phyloP scores from a whole-genome alignment of 805 yeast genomes.

The Candida pseudoglaebosa region DNA sequence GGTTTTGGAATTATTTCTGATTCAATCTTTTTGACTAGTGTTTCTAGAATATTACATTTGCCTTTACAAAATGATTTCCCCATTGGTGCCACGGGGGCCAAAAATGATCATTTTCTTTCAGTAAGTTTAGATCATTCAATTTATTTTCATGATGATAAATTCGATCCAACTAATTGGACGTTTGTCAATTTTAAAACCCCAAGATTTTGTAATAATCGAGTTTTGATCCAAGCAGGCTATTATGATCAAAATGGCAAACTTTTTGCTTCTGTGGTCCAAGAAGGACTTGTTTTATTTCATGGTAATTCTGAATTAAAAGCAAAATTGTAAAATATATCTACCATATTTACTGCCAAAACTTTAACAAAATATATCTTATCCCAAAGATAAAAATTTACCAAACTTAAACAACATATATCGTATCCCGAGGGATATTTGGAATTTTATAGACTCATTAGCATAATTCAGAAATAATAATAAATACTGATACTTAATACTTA shows the following conservation, averaged over 20 bases:
- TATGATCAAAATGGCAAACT: conserved; percentile 25
- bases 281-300: conserved; percentile 26
- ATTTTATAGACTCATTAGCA: no score
- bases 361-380: no score
- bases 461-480: no score
- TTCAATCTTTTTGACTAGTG: conserved; percentile 27
- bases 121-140: conserved; percentile 33
- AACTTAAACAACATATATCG: no score
- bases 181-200: conserved; percentile 26
- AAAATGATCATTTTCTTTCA: conserved; percentile 24
- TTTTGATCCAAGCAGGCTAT: conserved; percentile 24
- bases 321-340: conserved; percentile 10
- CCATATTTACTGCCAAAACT: no score
- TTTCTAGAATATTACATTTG: conserved; percentile 26
- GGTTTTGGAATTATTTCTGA: conserved; percentile 32
- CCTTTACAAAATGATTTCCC: conserved; percentile 12
- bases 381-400: no score
- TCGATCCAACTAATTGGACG: conserved; percentile 31
- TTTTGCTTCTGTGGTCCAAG: conserved; percentile 31
- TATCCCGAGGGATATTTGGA: no score
- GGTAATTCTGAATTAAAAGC: conserved; percentile 13
- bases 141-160: conserved; percentile 32
- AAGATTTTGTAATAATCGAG: conserved; percentile 28
- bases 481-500: no score
- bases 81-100: conserved; percentile 20